These are phyloP conservation scores for Blepharisma japonicum DNA, from an alignment of 73 alveolate species.

Conservation along the genomic window DNA sequence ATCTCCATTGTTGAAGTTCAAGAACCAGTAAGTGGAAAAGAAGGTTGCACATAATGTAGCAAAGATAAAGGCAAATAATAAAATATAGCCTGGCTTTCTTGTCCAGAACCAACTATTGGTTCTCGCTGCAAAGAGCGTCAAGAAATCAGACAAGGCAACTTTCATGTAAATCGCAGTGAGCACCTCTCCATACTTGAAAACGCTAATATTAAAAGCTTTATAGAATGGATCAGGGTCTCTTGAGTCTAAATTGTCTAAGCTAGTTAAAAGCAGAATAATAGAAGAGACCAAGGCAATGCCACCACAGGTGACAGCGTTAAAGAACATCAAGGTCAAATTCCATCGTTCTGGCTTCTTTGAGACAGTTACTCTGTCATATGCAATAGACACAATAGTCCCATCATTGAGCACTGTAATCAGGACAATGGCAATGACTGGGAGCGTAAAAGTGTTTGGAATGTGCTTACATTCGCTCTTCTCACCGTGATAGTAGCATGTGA, in stretches of 20 bases:
- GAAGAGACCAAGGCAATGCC: conserved; percentile 29
- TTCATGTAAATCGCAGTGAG: conserved; percentile 15
- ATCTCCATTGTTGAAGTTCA: conserved; percentile 19
- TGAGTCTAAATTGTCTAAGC: background rate
- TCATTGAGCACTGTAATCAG: conserved; percentile 30
- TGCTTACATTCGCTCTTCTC: background rate
- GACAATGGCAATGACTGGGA: conserved; percentile 31
- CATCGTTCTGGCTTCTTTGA: conserved; percentile 20
- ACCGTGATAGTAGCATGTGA: conserved; percentile 6
- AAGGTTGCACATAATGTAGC: background rate
- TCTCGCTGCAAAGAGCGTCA: conserved; percentile 32
- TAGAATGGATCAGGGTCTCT: background rate
- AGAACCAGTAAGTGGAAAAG: background rate
- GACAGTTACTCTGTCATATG: conserved; percentile 27
- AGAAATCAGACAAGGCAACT: conserved; percentile 1
- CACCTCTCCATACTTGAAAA: conserved; percentile 9
- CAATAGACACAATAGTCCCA: conserved; percentile 30
- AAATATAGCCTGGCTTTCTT: conserved; percentile 23
- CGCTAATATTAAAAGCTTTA: background rate
- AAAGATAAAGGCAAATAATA: background rate
- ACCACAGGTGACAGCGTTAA: background rate
- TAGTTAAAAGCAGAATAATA: background rate
- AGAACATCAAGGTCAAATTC: background rate
- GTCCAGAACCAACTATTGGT: conserved; percentile 15
- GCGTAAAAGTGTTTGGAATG: conserved; percentile 10